Evolutionary conservation across 2,329 filamentous ascomycete genomes (phyloP).

Genomic region (Thelonectria blattea): DNA sequence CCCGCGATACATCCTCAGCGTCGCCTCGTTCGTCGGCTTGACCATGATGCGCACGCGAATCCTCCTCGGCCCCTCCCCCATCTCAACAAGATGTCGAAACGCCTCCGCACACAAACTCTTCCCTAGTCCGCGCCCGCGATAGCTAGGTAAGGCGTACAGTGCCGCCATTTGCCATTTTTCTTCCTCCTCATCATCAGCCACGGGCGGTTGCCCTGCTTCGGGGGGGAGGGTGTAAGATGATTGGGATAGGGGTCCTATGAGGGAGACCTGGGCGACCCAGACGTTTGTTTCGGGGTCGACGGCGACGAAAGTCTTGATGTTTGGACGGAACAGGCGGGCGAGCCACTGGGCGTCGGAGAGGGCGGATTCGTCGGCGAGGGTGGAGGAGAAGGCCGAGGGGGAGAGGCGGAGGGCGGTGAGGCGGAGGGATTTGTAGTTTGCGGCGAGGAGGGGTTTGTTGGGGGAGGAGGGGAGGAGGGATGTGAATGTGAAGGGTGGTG

Average conservation of each 20-base stretch:
- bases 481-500: background rate
- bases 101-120: background rate
- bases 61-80: background rate
- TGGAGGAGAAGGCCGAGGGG: constrained; percentile 9
- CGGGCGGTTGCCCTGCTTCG: constrained; percentile 5
- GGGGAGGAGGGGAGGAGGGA: background rate
- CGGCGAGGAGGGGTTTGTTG: background rate
- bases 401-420: constrained; percentile 7
- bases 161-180: constrained; percentile 17
- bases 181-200: background rate
- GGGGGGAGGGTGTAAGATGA: background rate
- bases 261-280: constrained; percentile 7
- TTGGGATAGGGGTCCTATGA: background rate
- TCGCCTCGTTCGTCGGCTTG: constrained; percentile 4
- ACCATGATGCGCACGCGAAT: constrained; percentile 14
- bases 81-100: background rate
- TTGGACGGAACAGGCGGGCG: background rate
- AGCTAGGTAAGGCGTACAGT: constrained; percentile 1
- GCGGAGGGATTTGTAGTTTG: constrained; percentile 8
- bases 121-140: constrained; percentile 1
- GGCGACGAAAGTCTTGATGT: constrained; percentile 5
- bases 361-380: constrained; percentile 2
- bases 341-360: constrained; percentile 1
- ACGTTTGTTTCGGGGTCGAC: background rate
- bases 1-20: background rate